Evolutionary conservation across 352 stramenopile genomes (phyloP).

Genomic region (Aphanomyces invadans): DNA sequence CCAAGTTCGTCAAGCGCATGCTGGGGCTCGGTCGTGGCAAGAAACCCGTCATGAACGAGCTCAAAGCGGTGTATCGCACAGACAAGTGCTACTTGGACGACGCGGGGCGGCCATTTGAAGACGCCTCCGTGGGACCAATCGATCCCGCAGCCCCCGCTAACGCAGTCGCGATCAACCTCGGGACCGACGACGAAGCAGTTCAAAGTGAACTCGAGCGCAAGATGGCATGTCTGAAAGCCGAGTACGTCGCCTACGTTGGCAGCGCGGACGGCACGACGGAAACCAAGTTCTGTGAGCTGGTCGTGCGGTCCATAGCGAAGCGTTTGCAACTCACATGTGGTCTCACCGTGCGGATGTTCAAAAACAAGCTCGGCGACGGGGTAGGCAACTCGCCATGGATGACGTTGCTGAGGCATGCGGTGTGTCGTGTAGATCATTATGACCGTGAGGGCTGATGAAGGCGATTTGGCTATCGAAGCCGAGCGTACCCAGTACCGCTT

Average conservation of each 20-base stretch:
- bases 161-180: not conserved
- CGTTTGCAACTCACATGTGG: slow-evolving; percentile 69
- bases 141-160: not conserved
- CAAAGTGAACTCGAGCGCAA: slow-evolving; percentile 35
- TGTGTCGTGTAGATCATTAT: slow-evolving; percentile 74
- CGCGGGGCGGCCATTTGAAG: slow-evolving; percentile 33
- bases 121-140: not conserved
- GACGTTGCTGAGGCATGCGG: too few species aligned
- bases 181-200: slow-evolving; percentile 16
- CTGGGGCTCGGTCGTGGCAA: slow-evolving; percentile 36
- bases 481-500: slow-evolving; percentile 63
- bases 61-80: slow-evolving; percentile 60
- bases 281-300: slow-evolving; percentile 53
- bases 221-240: slow-evolving; percentile 23
- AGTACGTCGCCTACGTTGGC: slow-evolving; percentile 55
- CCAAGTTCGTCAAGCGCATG: slow-evolving; percentile 57
- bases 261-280: slow-evolving; percentile 42
- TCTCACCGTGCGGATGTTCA: slow-evolving; percentile 72
- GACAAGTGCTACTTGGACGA: slow-evolving; percentile 67
- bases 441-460: slow-evolving; percentile 70
- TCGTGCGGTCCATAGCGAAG: slow-evolving; percentile 51
- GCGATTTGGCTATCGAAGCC: slow-evolving; percentile 58
- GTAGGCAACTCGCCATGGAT: not conserved
- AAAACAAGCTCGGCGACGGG: slow-evolving; percentile 59
- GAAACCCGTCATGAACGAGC: slow-evolving; percentile 50